A percentile compares a stretch with the other conserved stretches of the same genome.
These are phyloP conservation scores for Nectriaceae sp. DNA, from an alignment of 2,329 filamentous ascomycete genomes.

Conservation along the genomic window DNA sequence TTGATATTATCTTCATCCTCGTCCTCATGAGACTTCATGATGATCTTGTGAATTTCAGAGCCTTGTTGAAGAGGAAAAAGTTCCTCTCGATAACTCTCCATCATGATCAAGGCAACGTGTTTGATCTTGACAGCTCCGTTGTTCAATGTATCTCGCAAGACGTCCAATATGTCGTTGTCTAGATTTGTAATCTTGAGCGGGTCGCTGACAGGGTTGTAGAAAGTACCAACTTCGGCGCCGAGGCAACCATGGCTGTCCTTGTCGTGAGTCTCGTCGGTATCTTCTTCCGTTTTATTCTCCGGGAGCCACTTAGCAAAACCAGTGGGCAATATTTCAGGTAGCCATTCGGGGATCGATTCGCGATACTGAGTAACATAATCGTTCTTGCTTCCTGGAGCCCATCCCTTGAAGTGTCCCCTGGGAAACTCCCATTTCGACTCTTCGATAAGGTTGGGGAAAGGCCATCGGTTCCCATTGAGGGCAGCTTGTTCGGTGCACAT, in stretches of 20 bases:
- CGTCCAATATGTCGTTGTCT: constrained; percentile 33
- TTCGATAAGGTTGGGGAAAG: constrained; percentile 32
- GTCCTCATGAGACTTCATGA: constrained; percentile 34
- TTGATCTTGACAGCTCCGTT: constrained; percentile 44
- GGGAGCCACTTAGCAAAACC: constrained; percentile 34
- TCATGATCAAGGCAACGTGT: constrained; percentile 44
- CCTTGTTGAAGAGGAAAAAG: constrained; percentile 46
- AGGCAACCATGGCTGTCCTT: too few species aligned
- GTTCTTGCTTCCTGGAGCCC: constrained; percentile 31
- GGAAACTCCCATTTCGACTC: constrained; percentile 27
- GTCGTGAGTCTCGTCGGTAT: constrained; percentile 9
- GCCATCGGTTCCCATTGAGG: constrained; percentile 28
- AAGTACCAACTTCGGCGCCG: constrained; percentile 28
- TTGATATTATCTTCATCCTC: constrained; percentile 33
- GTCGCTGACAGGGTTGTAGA: constrained; percentile 40
- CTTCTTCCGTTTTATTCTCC: constrained; percentile 12
- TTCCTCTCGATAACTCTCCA: constrained; percentile 48
- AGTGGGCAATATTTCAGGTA: constrained; percentile 27
- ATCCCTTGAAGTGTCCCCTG: constrained; percentile 34
- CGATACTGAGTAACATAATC: constrained; percentile 28
- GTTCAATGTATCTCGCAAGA: constrained; percentile 27
- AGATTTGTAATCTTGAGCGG: constrained; percentile 45
- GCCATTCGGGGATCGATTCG: constrained; percentile 28
- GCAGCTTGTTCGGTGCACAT: constrained; percentile 26
- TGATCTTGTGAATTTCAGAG: constrained; percentile 38